Evolutionary conservation across 2,329 filamentous ascomycete genomes (phyloP).

Genomic region (Zasmidium angulare): DNA sequence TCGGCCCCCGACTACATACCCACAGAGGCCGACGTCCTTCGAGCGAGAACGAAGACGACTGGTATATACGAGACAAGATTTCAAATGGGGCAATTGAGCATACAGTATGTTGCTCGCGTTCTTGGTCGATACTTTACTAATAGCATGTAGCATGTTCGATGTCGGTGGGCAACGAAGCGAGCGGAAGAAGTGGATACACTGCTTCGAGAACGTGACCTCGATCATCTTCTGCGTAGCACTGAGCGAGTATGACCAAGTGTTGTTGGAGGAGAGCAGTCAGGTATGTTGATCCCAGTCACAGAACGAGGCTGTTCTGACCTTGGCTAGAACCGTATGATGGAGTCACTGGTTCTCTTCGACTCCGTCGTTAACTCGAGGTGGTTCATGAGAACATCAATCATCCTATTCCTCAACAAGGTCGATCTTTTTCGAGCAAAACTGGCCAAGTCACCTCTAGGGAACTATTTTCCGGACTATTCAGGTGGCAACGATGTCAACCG

Average conservation of each 20-base stretch:
- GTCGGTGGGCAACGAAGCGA: slow-evolving; percentile 96
- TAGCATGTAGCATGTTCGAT: slow-evolving; percentile 82
- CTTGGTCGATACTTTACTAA: background rate
- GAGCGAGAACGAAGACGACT: slow-evolving; percentile 95
- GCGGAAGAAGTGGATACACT: slow-evolving; percentile 99
- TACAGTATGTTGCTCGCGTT: slow-evolving; percentile 69
- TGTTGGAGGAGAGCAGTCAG: slow-evolving; percentile 96
- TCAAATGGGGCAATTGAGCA: slow-evolving; percentile 97
- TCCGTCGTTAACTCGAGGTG: slow-evolving; percentile 98
- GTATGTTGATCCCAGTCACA: slow-evolving; percentile 51
- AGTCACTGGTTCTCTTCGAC: slow-evolving; percentile 92
- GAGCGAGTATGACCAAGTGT: slow-evolving; percentile 96
- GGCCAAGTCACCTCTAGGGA: slow-evolving; percentile 80
- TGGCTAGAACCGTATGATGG: slow-evolving; percentile 95
- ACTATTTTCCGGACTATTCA: slow-evolving; percentile 97
- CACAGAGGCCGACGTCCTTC: slow-evolving; percentile 89
- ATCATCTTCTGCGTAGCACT: slow-evolving; percentile 99
- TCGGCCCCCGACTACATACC: slow-evolving; percentile 82
- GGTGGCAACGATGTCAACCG: slow-evolving; percentile 97
- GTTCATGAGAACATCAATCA: slow-evolving; percentile 99
- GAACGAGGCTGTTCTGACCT: slow-evolving; percentile 20
- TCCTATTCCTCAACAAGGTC: slow-evolving; percentile 97
- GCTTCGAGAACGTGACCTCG: slow-evolving; percentile 98
- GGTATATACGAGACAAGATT: slow-evolving; percentile 99
- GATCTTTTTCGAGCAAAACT: slow-evolving; percentile 97